These are phyloP conservation scores for Kluyveromyces lactis DNA, from an alignment of 805 yeast genomes.

Conservation along the genomic window DNA sequence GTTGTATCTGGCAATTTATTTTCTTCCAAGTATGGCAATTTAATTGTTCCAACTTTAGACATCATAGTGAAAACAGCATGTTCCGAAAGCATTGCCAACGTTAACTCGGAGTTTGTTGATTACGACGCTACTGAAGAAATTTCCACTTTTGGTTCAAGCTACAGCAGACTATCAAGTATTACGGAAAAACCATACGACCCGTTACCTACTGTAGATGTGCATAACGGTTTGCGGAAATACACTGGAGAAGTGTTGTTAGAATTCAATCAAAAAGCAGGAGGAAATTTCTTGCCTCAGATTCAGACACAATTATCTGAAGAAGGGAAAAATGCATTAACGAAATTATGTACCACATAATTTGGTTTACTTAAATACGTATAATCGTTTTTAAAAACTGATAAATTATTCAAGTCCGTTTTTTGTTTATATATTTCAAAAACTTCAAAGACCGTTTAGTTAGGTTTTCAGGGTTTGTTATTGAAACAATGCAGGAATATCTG, in stretches of 20 bases:
- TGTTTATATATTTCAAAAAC: too few relatives aligned
- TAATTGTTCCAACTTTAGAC: constrained; percentile 37
- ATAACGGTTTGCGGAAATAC: constrained; percentile 19
- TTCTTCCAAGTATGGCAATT: constrained; percentile 35
- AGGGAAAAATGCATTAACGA: constrained; percentile 19
- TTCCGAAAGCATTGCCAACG: constrained; percentile 32
- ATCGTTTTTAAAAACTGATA: too few relatives aligned
- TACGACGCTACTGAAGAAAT: constrained; percentile 56
- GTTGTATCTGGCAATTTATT: constrained; percentile 28
- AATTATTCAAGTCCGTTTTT: too few relatives aligned
- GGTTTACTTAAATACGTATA: neutral
- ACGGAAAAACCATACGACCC: constrained; percentile 64
- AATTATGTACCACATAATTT: constrained; percentile 10
- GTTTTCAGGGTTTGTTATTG: too few relatives aligned
- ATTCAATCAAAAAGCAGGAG: constrained; percentile 15
- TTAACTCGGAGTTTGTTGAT: constrained; percentile 32
- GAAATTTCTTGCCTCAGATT: constrained; percentile 12
- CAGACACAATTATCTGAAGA: constrained; percentile 24
- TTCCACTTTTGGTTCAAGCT: constrained; percentile 79
- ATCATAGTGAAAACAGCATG: constrained; percentile 33
- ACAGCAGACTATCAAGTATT: constrained; percentile 63
- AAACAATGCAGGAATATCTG: too few relatives aligned
- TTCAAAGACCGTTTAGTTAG: too few relatives aligned
- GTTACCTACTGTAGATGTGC: constrained; percentile 37
- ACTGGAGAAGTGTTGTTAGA: constrained; percentile 17